Base-by-base conservation (phyloP, 2,329 filamentous ascomycete genomes). In the Dactylellina leptospora region DNA sequence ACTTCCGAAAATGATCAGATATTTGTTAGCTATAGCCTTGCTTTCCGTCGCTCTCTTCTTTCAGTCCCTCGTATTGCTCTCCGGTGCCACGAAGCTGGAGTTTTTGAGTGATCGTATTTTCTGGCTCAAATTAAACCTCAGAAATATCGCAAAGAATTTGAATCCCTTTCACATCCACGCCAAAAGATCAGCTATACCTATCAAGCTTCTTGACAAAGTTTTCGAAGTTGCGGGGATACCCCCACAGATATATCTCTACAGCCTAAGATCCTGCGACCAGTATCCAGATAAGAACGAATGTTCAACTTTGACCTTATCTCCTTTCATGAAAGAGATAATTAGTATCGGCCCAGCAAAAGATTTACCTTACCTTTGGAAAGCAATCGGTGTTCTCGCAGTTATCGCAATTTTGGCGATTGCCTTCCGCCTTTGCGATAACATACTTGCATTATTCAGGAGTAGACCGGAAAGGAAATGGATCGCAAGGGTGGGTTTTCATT, bases 321-420 rank as follows among this genome's bases (percentile, higher is more conserved):
- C 47, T 16, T 51, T 51, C 16, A 51, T 51, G n/a, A 51, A 51
- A 16, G 25, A 30, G 8, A 30, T 51, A 3, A 28, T 51, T 10
- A 13, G 47, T 3, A 42, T 16, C 4, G 38, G 38, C 8, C 38
- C 38, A 16, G 22, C 16, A 5, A 16, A 51, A 16, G 47, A 30
- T 30, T 5, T 27, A 8, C 20, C 20, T 4, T 13, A 51, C 9
- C 3, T 51, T 3, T 51, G 25, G 47, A 51, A 27, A 18, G 25
- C n/a, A 6, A 13, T 51, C 16, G 47, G 47, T 5, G 25, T 51
- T n/a, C 16, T 30, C 3, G 10, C 47, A 10, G 16, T 51, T 3
- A 11, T 51, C 8, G 16, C 25, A 13, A 25, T 30, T 18, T 16
- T 30, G 13, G n/a, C 47, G 3, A 51, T 25, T 4, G 47, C 20